phyloP scores from a whole-genome alignment of 2,329 filamentous ascomycete genomes.

The Talaromyces sp. region DNA sequence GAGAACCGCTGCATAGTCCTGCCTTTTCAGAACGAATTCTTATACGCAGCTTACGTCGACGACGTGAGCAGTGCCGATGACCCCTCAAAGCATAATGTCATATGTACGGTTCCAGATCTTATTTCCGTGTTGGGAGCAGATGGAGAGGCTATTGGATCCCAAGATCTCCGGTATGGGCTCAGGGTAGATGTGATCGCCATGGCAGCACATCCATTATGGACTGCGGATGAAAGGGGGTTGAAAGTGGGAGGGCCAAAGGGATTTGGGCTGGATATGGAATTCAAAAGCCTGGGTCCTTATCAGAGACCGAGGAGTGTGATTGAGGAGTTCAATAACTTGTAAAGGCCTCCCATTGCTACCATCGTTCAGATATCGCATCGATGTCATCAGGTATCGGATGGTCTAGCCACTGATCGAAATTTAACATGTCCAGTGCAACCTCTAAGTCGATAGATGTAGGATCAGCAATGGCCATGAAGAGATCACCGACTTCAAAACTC shows the following conservation, averaged over 20 bases:
- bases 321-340: conserved; percentile 14
- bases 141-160: conserved; percentile 50
- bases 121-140: conserved; percentile 42
- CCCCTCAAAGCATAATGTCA: conserved; percentile 22
- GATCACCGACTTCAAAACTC: not conserved
- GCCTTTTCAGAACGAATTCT: conserved; percentile 31
- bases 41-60: conserved; percentile 26
- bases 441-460: conserved; percentile 12
- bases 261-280: conserved; percentile 34
- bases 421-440: conserved; percentile 16
- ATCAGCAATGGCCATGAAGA: not conserved
- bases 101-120: conserved; percentile 34
- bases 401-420: conserved; percentile 15
- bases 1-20: conserved; percentile 19
- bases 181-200: conserved; percentile 51
- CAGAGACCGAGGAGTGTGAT: conserved; percentile 17
- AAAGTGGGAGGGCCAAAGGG: conserved; percentile 41
- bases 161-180: conserved; percentile 51
- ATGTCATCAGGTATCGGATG: conserved; percentile 3
- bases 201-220: conserved; percentile 51
- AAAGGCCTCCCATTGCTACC: not conserved
- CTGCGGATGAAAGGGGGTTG: conserved; percentile 34
- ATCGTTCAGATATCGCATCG: not conserved
- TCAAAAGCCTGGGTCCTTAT: conserved; percentile 12
- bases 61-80: conserved; percentile 6